Evolutionary conservation across 1,284 basidiomycete genomes (phyloP), one percentile per base, ranked within the genome.

Genomic region (Mycosarcoma mackinlayi): DNA sequence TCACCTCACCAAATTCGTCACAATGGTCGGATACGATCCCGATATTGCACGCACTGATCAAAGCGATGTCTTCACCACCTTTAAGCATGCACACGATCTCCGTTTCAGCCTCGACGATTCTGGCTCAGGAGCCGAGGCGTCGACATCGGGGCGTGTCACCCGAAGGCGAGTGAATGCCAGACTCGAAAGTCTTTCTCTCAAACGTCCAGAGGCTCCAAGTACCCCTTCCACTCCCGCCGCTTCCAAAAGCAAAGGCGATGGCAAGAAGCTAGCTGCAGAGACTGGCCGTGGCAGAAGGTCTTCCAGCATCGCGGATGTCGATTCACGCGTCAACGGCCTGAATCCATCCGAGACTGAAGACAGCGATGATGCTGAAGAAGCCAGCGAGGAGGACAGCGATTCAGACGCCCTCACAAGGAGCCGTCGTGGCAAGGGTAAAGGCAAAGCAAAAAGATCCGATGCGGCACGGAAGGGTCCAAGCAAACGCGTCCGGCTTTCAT

Each of bases 1-100:
- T 28, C 78, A 79, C 44, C 58, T 80, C 25, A 56, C 69, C 61
- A 76, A 78, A 30, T 78, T 78, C 23, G 73, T 80, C 35, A 79
- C 77, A 18, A 62, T 64, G 51, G 57, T 77, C 24, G 71, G 69
- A n/a, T 78, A 74, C 54, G 77, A 80, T 37, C 74, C 74, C 3
- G 57, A 62, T n/a, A 44, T 67, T 3, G 71, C 76, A 1, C 61
- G 63, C 25, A 40, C 61, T 28, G 71, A 74, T 39, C 60, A 64
- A 21, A 74, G 68, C 47, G 74, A 73, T 33, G 71, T 76, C 30
- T 78, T 71, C 41, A 50, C 59, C 40, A 71, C 65, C 14, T 78
- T 76, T 51, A 67, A 74, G 37, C 46, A 63, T 18, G 51, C 64
- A 2, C 69, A 76, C 27, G 73, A 70, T 21, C 70, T 74, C 23